Percentiles rank a stretch among this genome's conserved stretches.
These are phyloP conservation scores for Fagopyrum tataricum DNA, from an alignment of 148 eudicot species.

Conservation along the genomic window DNA sequence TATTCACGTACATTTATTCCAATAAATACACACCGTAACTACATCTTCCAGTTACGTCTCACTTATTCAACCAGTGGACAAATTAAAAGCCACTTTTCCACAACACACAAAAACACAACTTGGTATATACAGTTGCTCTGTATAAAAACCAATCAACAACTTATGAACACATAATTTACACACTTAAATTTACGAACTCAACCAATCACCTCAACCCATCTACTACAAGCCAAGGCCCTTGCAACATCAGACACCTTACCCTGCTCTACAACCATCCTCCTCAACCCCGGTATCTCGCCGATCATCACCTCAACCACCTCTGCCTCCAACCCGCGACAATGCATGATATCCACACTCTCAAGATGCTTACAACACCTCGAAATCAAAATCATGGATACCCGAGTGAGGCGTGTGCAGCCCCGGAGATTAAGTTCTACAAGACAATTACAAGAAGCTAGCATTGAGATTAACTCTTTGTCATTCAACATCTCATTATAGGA, in stretches of 20 bases:
- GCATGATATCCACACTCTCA: conserved; percentile 33
- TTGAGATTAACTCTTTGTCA: conserved; percentile 44
- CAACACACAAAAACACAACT: not conserved
- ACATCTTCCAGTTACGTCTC: not conserved
- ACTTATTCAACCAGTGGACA: not conserved
- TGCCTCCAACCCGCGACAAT: conserved; percentile 28
- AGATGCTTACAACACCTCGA: conserved; percentile 31
- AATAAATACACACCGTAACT: not conserved
- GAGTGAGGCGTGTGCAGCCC: conserved; percentile 37
- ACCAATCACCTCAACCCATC: conserved; percentile 23
- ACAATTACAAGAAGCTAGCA: conserved; percentile 33
- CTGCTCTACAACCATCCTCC: conserved; percentile 30
- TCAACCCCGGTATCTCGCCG: conserved; percentile 22
- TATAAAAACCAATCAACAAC: not conserved
- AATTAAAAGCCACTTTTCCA: not conserved
- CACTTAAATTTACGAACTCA: not conserved
- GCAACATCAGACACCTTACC: conserved; percentile 34
- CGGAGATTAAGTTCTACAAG: conserved; percentile 35
- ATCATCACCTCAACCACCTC: conserved; percentile 34
- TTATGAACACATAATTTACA: not conserved
- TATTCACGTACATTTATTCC: conserved; percentile 3
- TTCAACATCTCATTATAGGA: conserved; percentile 44
- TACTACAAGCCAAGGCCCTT: conserved; percentile 18
- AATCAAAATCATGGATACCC: conserved; percentile 17
- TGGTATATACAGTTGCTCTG: not conserved